phyloP scores from a whole-genome alignment of 371 early-diverging fungal species.

The Homolaphlyctis polyrhiza region DNA sequence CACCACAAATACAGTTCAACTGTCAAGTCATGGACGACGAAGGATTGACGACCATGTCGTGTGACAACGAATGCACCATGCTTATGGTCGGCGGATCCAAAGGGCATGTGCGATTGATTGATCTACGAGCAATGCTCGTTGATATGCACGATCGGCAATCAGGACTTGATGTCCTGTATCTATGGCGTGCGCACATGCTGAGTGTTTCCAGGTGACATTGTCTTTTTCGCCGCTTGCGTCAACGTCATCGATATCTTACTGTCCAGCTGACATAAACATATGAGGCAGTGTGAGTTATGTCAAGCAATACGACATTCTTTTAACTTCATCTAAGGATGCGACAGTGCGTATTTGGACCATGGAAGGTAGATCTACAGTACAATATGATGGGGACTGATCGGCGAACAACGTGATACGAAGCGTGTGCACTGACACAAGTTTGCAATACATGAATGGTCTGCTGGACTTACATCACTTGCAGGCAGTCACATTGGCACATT shows the following conservation, averaged over 20 bases:
- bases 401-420: too few species aligned
- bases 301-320: constrained; percentile 32
- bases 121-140: background rate
- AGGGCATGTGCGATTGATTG: constrained; percentile 37
- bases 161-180: constrained; percentile 18
- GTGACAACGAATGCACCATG: constrained; percentile 30
- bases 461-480: too few species aligned
- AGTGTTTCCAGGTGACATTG: constrained; percentile 34
- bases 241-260: too few species aligned
- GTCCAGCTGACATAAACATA: too few species aligned
- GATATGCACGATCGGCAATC: constrained; percentile 14
- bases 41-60: constrained; percentile 38
- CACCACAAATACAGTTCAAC: constrained; percentile 24
- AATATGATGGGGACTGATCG: background rate
- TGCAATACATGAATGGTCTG: too few species aligned
- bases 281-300: constrained; percentile 35
- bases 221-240: background rate
- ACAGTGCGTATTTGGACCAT: constrained; percentile 47
- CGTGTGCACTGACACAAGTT: too few species aligned
- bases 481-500: constrained; percentile 47
- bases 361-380: constrained; percentile 17
- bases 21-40: constrained; percentile 42
- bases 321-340: constrained; percentile 42
- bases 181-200: constrained; percentile 42
- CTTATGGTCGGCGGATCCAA: constrained; percentile 43